Base-by-base conservation (phyloP, 495 filamentous ascomycete genomes). In the Daldinia loculata region DNA sequence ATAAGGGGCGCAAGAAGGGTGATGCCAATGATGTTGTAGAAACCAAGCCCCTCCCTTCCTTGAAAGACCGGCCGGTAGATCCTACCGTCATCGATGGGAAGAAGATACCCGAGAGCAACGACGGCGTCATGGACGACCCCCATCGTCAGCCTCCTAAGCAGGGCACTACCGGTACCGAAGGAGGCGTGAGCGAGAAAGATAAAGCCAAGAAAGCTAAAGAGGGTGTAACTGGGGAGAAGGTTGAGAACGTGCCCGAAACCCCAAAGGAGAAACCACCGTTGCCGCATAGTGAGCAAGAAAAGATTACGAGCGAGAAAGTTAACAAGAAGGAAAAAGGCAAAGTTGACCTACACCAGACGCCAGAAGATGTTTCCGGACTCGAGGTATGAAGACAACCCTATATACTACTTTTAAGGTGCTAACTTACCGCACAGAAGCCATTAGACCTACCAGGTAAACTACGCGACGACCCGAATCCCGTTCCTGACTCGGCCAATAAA, bases 61-160 rank as follows among this genome's bases (percentile, higher is more conserved):
- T 86, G 36, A 85, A 85, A 63, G 81, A 85, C 56, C 81, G 84
- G 15, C 84, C 82, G 6, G 65, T 61, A 48, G 81, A 86, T 66
- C 72, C 81, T 15, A 82, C 79, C 34, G 79, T 81, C 55, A 72
- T 87, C 2, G 87, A 92, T 66, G 91, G 89, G n/a, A 85, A 85
- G 76, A 83, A 87, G 72, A 92, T 94, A 68, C 92, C 91, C 15
- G 85, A 89, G 60, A 87, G 88, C 29, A 93, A 95, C 70, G 91
- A 95, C 77, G 92, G 93, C 14, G 94, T 97, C 19, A 97, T 97
- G 94, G 90, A 95, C 74, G 93, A 97, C 77, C 91, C 89, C 48
- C 80, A 91, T 74, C 84, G 93, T 56, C 74, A 80, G 15, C 85
- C 87, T 32, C 92, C 93, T 8, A 95, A 93, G 75, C 85, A 92